Base-by-base conservation (phyloP, 345 rosid species). In the Populus euphratica region DNA sequence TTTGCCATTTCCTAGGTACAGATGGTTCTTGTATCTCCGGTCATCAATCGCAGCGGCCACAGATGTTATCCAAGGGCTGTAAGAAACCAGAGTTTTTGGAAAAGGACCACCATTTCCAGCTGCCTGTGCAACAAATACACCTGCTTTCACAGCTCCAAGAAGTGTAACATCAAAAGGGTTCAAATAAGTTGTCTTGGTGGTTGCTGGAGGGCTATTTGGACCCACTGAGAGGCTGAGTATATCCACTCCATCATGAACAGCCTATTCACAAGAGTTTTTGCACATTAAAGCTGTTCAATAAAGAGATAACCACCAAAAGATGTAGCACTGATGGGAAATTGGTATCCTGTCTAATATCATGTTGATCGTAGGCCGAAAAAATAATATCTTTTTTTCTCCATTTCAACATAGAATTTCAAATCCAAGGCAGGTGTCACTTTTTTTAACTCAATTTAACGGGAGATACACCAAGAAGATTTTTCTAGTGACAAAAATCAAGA, bases 21-120 rank as follows among this genome's bases (percentile, higher is more conserved):
- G 85, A 89, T 93, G 98, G 74, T 94, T 93, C 82, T 96, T 92
- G 81, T 96, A 96, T 87, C 97, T 89, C 13, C 98, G 91, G 73
- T 93, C 99, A 84, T 96, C 98, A 68, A 96, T 88, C 52, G 99
- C 98, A 78, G 99, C 98, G 47, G 97, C 99, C 29, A 96, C 99
- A 85, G 98, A 82, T 69, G 94, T 84, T 81, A 94, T 92, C 99
- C 99, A 93, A 38, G 98, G 99, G 88, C 99, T 93, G 79, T 93
- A 96, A 6, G 99, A 91, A 72, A 96, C 93, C 87, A 96, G 73
- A 59, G 97, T 94, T 89, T 92, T 94, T 3, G 98, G 97, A 78
- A 94, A 96, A 83, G 98, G 98, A 41, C 99, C 99, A 39, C 98
- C 97, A 79, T 96, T 96, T 76, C 97, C 99, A 47, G 94, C 99